Conservation (phyloP, 352 stramenopile species). For the Thraustochytrium sp. region DNA sequence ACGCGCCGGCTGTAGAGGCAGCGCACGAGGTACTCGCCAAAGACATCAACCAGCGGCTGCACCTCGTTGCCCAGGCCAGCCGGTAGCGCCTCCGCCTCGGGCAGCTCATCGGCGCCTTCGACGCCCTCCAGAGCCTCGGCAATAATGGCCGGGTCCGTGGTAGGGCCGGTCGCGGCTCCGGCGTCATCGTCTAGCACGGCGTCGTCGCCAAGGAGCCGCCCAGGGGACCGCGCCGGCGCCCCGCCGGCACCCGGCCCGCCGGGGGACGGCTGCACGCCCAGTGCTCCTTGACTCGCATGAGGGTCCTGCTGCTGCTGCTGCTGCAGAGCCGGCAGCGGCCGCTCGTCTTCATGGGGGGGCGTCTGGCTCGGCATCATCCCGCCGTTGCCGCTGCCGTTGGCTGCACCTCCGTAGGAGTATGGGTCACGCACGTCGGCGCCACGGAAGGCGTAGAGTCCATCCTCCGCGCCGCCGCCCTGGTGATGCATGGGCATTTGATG, state of each 20-base stretch:
- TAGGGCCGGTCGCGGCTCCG: neutral
- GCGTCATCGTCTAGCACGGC: neutral
- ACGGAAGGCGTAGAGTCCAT: too few relatives aligned
- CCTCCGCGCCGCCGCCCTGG: too few relatives aligned
- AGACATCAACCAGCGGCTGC: slow-evolving; percentile 44
- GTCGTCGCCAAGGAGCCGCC: neutral
- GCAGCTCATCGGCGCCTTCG: slow-evolving; percentile 51
- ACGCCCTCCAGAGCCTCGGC: slow-evolving; percentile 50
- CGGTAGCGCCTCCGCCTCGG: slow-evolving; percentile 52
- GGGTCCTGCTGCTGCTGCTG: neutral
- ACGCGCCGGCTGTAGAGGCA: slow-evolving; percentile 58
- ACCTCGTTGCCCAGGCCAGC: slow-evolving; percentile 23
- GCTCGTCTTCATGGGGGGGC: neutral
- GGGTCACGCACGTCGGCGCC: too few relatives aligned
- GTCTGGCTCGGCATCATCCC: too few relatives aligned
- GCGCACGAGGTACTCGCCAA: slow-evolving; percentile 55
- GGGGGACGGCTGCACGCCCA: neutral
- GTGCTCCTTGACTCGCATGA: too few relatives aligned
- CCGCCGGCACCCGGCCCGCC: neutral
- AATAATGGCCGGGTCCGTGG: neutral
- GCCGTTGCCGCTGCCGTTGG: neutral
- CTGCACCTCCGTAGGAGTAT: too few relatives aligned
- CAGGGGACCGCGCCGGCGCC: neutral
- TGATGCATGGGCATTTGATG: neutral
- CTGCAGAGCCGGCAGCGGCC: neutral